Conservation (phyloP, 305 asterid genomes). For the Fraxinus ornus region DNA sequence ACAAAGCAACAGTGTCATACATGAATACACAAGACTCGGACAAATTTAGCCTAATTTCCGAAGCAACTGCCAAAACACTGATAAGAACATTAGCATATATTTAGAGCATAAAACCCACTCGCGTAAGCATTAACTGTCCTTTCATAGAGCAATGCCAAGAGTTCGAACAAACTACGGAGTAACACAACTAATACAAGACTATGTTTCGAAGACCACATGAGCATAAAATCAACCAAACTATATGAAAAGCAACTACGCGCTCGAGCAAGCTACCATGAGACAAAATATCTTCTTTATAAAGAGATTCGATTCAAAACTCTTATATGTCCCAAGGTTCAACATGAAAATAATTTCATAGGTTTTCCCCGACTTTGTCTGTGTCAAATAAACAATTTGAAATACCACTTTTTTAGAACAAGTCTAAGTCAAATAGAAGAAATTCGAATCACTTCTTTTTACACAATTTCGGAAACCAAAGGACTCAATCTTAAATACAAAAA, state of each 20-base stretch:
- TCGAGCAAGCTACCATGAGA: background rate
- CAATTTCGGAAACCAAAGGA: background rate
- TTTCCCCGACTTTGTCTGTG: background rate
- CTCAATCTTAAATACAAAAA: background rate
- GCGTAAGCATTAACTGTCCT: background rate
- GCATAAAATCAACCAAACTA: background rate
- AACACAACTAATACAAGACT: background rate
- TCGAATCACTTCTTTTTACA: background rate
- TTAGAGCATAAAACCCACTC: background rate
- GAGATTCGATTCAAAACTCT: background rate
- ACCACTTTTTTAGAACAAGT: background rate
- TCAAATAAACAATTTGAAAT: background rate
- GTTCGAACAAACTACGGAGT: background rate
- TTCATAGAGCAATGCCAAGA: background rate
- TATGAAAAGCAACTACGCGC: background rate
- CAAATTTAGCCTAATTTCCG: background rate
- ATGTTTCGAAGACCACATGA: background rate
- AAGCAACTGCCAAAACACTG: background rate
- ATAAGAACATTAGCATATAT: background rate
- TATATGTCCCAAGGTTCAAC: background rate
- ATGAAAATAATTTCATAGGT: background rate
- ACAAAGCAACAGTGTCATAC: background rate
- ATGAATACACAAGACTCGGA: background rate
- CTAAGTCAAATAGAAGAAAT: background rate
- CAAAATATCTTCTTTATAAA: background rate